A percentile compares a stretch with the other conserved stretches of the same genome.
phyloP scores from a whole-genome alignment of 176 grass and related monocot species.

The Bothriochloa decipiens region DNA sequence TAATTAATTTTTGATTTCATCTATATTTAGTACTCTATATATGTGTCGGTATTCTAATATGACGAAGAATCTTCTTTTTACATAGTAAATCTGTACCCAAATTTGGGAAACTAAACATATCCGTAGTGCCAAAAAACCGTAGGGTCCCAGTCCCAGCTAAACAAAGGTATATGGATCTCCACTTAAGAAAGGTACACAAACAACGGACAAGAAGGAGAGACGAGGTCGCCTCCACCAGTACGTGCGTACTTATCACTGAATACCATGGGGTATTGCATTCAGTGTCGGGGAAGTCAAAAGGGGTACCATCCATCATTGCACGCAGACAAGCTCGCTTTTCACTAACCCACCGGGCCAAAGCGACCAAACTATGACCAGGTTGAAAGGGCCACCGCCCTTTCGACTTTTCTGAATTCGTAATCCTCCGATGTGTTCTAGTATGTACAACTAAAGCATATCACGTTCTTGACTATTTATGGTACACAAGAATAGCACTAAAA shows the following conservation, averaged over 20 bases:
- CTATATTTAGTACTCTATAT: too few species aligned
- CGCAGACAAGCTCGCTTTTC: constrained; percentile 37
- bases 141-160: neutral
- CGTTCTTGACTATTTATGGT: neutral
- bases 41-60: too few species aligned
- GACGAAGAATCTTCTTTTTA: too few species aligned
- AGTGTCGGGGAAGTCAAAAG: constrained; percentile 38
- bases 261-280: neutral
- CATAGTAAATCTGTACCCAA: too few species aligned
- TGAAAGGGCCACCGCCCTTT: neutral
- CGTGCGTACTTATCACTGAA: constrained; percentile 8
- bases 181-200: neutral
- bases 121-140: neutral
- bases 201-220: neutral
- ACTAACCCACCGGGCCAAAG: constrained; percentile 49
- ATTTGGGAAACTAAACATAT: too few species aligned
- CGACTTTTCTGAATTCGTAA: neutral
- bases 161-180: constrained; percentile 17
- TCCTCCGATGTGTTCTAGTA: constrained; percentile 37
- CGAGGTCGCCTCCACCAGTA: neutral
- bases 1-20: too few species aligned
- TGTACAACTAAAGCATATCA: constrained; percentile 1
- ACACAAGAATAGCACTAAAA: constrained; percentile 4
- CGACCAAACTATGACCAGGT: constrained; percentile 16
- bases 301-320: constrained; percentile 29